A percentile compares a stretch with the other conserved stretches of the same genome.
Conservation (phyloP, 345 rosid genomes). For the Carallia brachiata region DNA sequence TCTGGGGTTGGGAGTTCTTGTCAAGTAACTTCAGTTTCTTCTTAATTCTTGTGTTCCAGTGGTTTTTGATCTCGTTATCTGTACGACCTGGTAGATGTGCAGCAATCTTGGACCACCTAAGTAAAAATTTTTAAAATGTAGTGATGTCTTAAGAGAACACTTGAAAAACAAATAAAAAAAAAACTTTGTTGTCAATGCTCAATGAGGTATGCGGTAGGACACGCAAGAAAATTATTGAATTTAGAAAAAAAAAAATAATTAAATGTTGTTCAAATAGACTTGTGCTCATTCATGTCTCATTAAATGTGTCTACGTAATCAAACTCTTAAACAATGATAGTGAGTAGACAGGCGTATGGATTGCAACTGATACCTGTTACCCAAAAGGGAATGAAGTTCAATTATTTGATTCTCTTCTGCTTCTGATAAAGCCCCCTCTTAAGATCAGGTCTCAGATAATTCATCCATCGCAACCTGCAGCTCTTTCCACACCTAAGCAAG, state of each 20-base stretch:
- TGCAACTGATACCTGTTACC: conserved; percentile 16
- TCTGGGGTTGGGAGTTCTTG: neutral
- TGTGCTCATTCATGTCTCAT: no score
- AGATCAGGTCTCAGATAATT: conserved; percentile 26
- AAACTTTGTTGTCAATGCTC: no score
- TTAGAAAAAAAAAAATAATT: no score
- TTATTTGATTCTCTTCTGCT: conserved; percentile 16
- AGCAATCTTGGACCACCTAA: conserved; percentile 29
- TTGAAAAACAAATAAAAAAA: neutral
- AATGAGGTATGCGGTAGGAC: no score
- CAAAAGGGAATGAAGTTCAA: conserved; percentile 20
- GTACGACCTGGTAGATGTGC: conserved; percentile 25
- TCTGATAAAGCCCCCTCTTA: conserved; percentile 20
- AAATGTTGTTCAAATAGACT: no score
- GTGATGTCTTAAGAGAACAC: neutral
- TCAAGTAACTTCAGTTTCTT: conserved; percentile 21
- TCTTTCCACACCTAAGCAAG: conserved; percentile 23
- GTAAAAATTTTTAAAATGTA: no score
- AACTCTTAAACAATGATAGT: neutral
- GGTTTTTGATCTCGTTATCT: conserved; percentile 26
- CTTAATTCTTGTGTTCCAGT: conserved; percentile 26
- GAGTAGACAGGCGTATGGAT: neutral
- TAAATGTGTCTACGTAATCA: no score
- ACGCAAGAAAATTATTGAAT: no score
- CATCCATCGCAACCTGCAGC: conserved; percentile 26